A percentile compares a stretch with the other conserved stretches of the same genome.
Evolutionary conservation across 371 early-diverging fungal species (phyloP).

Genomic region (Rhizopus microsporus): DNA sequence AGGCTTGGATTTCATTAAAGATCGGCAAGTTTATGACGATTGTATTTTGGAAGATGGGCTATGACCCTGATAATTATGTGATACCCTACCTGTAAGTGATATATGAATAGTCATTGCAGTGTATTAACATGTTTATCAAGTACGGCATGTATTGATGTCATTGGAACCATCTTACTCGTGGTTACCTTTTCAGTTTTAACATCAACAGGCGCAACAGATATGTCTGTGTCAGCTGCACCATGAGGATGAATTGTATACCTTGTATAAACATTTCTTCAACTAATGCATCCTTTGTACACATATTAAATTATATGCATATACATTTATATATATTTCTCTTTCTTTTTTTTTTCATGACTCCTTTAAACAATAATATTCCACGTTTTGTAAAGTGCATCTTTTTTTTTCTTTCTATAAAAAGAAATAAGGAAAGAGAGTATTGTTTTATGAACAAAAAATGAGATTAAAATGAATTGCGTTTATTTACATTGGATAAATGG

Average conservation of each 20-base stretch:
- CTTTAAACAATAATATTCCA: too few species aligned
- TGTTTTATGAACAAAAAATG: not conserved
- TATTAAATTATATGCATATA: too few species aligned
- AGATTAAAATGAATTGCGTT: not conserved
- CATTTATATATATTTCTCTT: too few species aligned
- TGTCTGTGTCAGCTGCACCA: constrained; percentile 18
- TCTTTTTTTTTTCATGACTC: too few species aligned
- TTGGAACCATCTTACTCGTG: constrained; percentile 58
- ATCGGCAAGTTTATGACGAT: constrained; percentile 58
- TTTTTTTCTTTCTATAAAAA: too few species aligned
- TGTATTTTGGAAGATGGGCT: constrained; percentile 65
- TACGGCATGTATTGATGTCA: constrained; percentile 59
- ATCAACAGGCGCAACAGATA: constrained; percentile 34
- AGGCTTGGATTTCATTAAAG: constrained; percentile 46
- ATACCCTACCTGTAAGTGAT: constrained; percentile 71
- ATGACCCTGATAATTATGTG: constrained; percentile 84
- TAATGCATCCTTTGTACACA: too few species aligned
- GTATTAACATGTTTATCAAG: constrained; percentile 26
- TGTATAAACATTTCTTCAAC: too few species aligned
- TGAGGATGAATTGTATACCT: too few species aligned
- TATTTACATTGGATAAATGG: not conserved
- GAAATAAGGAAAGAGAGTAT: not conserved
- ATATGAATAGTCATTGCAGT: constrained; percentile 5
- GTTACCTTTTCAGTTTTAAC: constrained; percentile 41
- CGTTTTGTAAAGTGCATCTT: too few species aligned